A percentile compares a stretch with the other conserved stretches of the same genome.
Evolutionary conservation across 192 early-diverging fungal species (phyloP).

Genomic region (Funneliformis mosseae): DNA sequence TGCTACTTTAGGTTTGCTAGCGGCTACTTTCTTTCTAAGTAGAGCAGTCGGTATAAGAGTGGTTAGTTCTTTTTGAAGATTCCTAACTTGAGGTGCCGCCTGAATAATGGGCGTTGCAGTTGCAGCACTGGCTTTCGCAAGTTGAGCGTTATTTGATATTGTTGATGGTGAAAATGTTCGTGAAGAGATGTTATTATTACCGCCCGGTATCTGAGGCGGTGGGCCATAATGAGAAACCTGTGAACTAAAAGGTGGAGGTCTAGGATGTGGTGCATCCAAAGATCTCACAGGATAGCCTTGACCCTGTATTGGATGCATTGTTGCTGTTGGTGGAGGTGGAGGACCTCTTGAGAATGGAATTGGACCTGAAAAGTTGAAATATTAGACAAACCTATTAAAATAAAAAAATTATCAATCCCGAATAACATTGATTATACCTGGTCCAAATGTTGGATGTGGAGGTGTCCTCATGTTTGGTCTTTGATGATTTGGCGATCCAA

Average conservation of each 20-base stretch:
- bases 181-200: neutral
- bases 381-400: neutral
- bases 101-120: conserved; percentile 59
- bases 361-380: neutral
- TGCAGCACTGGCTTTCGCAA: neutral
- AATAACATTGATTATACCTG: neutral
- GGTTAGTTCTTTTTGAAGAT: conserved; percentile 79
- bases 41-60: conserved; percentile 69
- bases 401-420: neutral
- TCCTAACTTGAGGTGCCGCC: conserved; percentile 76
- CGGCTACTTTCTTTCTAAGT: conserved; percentile 51
- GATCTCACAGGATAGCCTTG: conserved; percentile 5
- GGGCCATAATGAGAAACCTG: conserved; percentile 33
- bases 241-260: conserved; percentile 17
- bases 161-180: neutral
- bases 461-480: conserved; percentile 10
- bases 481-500: neutral
- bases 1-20: conserved; percentile 50
- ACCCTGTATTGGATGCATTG: neutral
- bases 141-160: neutral
- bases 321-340: neutral
- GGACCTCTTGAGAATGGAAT: neutral
- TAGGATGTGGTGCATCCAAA: neutral
- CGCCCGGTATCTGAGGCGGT: conserved; percentile 10
- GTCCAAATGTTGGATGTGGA: conserved; percentile 13